Percentiles rank a stretch among this genome's conserved stretches.
These are phyloP conservation scores for Bauhinia variegata DNA, from an alignment of 306 rosid genomes.

Conservation along the genomic window DNA sequence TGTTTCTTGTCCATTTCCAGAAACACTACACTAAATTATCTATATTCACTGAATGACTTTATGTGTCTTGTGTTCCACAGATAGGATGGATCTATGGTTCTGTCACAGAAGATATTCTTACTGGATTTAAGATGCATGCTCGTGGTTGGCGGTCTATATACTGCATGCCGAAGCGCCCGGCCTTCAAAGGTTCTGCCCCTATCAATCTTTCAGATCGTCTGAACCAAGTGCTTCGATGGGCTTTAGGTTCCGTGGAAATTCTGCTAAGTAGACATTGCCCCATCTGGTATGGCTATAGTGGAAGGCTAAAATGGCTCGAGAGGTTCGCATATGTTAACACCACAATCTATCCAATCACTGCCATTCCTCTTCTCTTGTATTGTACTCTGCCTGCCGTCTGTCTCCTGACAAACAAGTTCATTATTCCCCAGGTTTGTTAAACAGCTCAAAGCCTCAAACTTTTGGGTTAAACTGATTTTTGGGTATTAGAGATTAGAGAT, in stretches of 20 bases:
- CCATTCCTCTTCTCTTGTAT: constrained; percentile 89
- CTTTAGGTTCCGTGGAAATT: constrained; percentile 94
- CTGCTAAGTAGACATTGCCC: constrained; percentile 95
- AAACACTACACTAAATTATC: too few species aligned
- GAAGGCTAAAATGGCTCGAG: constrained; percentile 95
- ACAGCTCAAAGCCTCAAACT: too few species aligned
- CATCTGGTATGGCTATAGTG: constrained; percentile 94
- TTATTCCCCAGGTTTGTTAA: constrained; percentile 94
- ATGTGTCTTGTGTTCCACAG: constrained; percentile 50
- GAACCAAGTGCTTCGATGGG: constrained; percentile 98
- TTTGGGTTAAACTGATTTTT: too few species aligned
- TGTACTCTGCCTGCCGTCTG: constrained; percentile 96
- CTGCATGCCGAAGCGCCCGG: constrained; percentile 88
- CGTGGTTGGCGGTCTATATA: constrained; percentile 98
- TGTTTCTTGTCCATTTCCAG: constrained; percentile 2
- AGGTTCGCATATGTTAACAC: constrained; percentile 95
- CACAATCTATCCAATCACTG: constrained; percentile 88
- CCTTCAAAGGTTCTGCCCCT: constrained; percentile 98
- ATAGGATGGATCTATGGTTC: constrained; percentile 99
- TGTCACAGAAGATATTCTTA: constrained; percentile 97
- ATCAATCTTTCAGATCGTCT: constrained; percentile 97
- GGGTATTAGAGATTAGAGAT: too few species aligned
- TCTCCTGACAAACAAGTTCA: constrained; percentile 95
- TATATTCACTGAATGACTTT: too few species aligned
- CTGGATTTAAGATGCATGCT: constrained; percentile 99